Percentiles rank a stretch among this genome's conserved stretches.
Evolutionary conservation across 139 green algal genomes (phyloP).

Genomic region (Tetradesmus obliquus): DNA sequence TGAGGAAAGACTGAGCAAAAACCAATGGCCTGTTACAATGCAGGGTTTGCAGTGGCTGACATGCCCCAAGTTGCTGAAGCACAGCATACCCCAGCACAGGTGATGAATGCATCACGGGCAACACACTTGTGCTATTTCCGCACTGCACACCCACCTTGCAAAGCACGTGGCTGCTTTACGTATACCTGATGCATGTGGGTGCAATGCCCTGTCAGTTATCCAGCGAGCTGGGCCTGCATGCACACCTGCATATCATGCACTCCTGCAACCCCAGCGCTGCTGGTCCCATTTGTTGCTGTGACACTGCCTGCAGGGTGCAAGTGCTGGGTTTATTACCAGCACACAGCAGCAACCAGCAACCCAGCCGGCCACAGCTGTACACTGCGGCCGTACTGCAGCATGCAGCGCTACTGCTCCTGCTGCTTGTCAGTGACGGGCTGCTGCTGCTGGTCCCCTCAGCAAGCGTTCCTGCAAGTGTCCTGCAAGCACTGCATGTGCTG

Average conservation of each 20-base stretch:
- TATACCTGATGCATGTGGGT: too few species aligned
- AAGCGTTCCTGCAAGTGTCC: background rate
- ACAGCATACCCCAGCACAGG: background rate
- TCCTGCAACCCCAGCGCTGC: background rate
- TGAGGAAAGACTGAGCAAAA: too few species aligned
- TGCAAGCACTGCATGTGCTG: conserved; percentile 31
- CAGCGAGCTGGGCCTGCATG: too few species aligned
- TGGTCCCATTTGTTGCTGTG: background rate
- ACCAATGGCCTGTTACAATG: background rate
- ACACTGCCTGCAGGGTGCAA: background rate
- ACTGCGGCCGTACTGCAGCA: conserved; percentile 10
- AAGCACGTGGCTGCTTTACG: too few species aligned
- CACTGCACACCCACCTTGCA: background rate
- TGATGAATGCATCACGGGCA: background rate
- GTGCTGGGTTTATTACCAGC: background rate
- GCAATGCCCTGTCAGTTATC: background rate
- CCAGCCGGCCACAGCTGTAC: background rate
- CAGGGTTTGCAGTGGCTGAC: background rate
- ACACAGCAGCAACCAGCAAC: background rate
- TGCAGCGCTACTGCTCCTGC: conserved; percentile 22
- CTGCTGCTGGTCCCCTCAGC: background rate
- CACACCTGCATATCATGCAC: background rate
- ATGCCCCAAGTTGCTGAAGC: background rate
- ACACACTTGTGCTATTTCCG: background rate
- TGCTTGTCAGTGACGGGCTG: conserved; percentile 12